Percentiles rank a stretch among this genome's conserved stretches.
phyloP scores from a whole-genome alignment of 805 yeast genomes.

The Maudiozyma bulderi region DNA sequence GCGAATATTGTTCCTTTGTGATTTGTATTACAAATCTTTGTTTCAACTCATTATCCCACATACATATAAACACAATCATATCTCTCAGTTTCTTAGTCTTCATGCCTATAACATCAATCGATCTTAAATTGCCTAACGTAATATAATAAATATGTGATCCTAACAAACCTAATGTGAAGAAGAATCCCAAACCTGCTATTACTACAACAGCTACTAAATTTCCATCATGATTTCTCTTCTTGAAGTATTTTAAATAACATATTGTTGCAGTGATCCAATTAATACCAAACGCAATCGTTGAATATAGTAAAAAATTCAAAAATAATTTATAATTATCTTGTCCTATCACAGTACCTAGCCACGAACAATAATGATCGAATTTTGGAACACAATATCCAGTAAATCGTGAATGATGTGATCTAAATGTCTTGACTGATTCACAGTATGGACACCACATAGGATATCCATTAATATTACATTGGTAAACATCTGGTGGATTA shows the following conservation, averaged over 20 bases:
- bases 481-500: conserved; percentile 48
- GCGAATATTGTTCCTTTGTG: conserved; percentile 17
- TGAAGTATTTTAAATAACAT: conserved; percentile 19
- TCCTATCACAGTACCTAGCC: conserved; percentile 70
- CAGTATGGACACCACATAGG: conserved; percentile 72
- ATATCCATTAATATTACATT: conserved; percentile 63
- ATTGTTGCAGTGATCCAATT: conserved; percentile 32
- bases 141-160: conserved; percentile 39
- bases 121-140: conserved; percentile 36
- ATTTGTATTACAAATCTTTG: conserved; percentile 36
- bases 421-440: conserved; percentile 49
- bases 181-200: conserved; percentile 32
- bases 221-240: conserved; percentile 28
- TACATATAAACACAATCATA: conserved; percentile 22
- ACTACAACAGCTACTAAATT: conserved; percentile 42
- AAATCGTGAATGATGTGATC: conserved; percentile 63
- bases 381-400: conserved; percentile 50
- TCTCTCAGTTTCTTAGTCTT: neutral
- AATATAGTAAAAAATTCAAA: conserved; percentile 38
- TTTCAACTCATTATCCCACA: conserved; percentile 20
- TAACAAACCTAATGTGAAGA: conserved; percentile 35
- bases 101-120: conserved; percentile 45
- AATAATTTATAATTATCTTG: conserved; percentile 53
- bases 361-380: conserved; percentile 79
- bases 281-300: conserved; percentile 31